Evolutionary conservation across 2,329 filamentous ascomycete species (phyloP), one percentile per base, ranked within the genome.

Genomic region (Chrysosphaeria jannelii): DNA sequence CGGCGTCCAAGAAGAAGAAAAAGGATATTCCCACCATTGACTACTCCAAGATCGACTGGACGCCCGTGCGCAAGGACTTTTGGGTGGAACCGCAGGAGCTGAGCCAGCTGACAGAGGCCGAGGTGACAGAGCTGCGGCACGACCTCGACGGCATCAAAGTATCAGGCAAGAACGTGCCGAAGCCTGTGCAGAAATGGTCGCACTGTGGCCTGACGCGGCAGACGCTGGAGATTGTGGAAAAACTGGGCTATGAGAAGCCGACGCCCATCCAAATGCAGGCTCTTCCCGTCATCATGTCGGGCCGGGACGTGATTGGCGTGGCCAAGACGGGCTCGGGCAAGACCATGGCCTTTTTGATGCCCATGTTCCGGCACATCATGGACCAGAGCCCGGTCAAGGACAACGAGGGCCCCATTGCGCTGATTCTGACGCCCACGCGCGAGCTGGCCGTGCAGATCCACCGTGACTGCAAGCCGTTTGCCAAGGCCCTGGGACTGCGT

Each of bases 241-340:
- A 58, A 25, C 48, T 91, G 18, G 71, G 72, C 5, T 97, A 78
- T 40, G 71, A 88, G 26, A 71, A 66, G 38, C 79, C 85, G 1
- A 93, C 85, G 1, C 62, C 81, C 1, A 93, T 97, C 35, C 85
- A 97, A 43, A 68, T 79, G 43, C 85, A 97, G 43, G 85, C 85
- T 3, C 65, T 93, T 28, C 85, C 85, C 2, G 68, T 78, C 7
- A 74, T 91, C 36, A 91, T 93, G 74, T 89, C 79, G 14, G 85
- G 85, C 7, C 64, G 78, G 33, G 85, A 97, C 48, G 72, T 91
- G 18, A 76, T 97, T 31, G 85, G 79, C 33, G 78, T 97, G 25
- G 85, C 85, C 10, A 93, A 93, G 49, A 97, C 85, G 13, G 85
- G 85, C 5, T 93, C 85, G 13, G 85, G 85, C 40, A 97, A 97